Evolutionary conservation across 2,329 filamentous ascomycete species (phyloP), one percentile per base, ranked within the genome.

Genomic region (Clarireedia sp.): DNA sequence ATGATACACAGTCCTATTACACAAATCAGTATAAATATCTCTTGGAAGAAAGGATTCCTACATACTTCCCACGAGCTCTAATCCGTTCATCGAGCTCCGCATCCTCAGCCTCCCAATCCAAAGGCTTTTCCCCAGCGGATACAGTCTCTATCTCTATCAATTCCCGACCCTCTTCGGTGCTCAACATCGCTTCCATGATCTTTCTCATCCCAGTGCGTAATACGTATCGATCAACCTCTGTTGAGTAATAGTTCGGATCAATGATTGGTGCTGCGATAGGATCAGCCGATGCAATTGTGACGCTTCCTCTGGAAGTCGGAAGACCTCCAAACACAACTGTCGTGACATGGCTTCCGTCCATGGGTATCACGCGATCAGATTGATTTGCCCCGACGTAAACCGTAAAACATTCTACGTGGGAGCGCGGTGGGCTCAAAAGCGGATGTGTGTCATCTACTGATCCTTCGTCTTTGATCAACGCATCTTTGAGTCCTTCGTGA

Each of bases 301-400:
- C 17, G n/a, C 7, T 45, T 21, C 57, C 59, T 36, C 59, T 40
- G 17, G 57, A 59, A n/a, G 59, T 60, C 3, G 59, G 59, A n/a
- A 54, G 47, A 16, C 37, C 19, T 3, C 51, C 45, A 40, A 59
- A 24, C 6, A 56, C 45, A 14, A 49, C 14, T 23, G 49, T 54
- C 4, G 55, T 43, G 7, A 58, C 53, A 21, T 37, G 37, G 5
- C 41, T 54, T 5, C 59, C 57, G 16, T 59, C 37, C 41, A 60
- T 52, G 5, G 57, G 48, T 47, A 57, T 50, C 3, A 23, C 14
- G 19, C 41, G 29, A 23, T 48, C 6, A 5, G 36, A 45, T 41
- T 12, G 29, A 21, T 36, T 36, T 2, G 48, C 26, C 2, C 48
- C 38, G 38, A 46, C 29, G 9, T 56, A 56, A 16, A 41, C 26